Conservation (phyloP, 2,329 filamentous ascomycete genomes). For the Colletotrichum tabaci region DNA sequence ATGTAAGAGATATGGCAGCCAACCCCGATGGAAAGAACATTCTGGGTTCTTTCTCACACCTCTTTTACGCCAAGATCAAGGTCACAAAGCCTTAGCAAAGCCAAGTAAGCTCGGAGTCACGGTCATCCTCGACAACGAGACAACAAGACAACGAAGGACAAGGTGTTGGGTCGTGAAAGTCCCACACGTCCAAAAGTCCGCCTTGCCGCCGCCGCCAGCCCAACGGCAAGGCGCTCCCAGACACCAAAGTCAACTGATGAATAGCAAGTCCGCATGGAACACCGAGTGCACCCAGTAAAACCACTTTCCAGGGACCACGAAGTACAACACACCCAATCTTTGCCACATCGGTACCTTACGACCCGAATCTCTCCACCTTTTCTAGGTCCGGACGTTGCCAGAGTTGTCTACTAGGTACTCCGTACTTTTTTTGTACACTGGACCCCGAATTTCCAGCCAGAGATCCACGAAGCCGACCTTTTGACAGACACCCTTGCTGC, state of each 20-base stretch:
- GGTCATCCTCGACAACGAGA: background rate
- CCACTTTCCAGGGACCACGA: conserved; percentile 13
- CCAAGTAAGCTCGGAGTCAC: conserved; percentile 3
- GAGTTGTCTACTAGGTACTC: background rate
- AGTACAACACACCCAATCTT: conserved; percentile 22
- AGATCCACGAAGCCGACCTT: conserved; percentile 37
- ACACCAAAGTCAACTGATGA: conserved; percentile 34
- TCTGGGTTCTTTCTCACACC: conserved; percentile 9
- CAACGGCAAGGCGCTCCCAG: conserved; percentile 31
- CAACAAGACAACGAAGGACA: background rate
- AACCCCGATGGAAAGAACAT: conserved; percentile 8
- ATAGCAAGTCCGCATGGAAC: conserved; percentile 31
- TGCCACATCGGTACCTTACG: conserved; percentile 23
- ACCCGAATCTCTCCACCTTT: conserved; percentile 13
- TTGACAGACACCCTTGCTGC: conserved; percentile 7
- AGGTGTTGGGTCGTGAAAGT: conserved; percentile 9
- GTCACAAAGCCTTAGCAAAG: background rate
- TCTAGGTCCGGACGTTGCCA: conserved; percentile 14
- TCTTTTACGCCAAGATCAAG: background rate
- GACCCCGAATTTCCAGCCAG: conserved; percentile 39
- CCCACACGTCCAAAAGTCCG: conserved; percentile 21
- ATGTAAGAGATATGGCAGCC: conserved; percentile 8
- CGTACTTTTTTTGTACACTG: conserved; percentile 4
- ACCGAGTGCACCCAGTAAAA: conserved; percentile 31
- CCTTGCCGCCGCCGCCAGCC: conserved; percentile 27